Evolutionary conservation across 2,329 filamentous ascomycete genomes (phyloP), one percentile per base, ranked within the genome.

Genomic region (Emydomyces testavorans): DNA sequence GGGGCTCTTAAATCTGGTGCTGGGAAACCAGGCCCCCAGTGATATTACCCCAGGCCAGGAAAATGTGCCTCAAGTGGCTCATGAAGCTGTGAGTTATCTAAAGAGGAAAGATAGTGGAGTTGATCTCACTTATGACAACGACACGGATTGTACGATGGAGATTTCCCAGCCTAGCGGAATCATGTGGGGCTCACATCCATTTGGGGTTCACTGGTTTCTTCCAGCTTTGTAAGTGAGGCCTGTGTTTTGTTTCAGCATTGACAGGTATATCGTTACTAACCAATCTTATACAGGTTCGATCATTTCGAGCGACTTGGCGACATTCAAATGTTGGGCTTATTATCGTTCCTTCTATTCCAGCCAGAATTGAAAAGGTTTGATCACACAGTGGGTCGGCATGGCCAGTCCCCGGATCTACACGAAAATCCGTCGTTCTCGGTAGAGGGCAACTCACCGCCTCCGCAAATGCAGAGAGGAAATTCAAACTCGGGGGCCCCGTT

Each of bases 1-100:
- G 92, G 78, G 77, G 41, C 82, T 95, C 54, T 73, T 87, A 47
- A 82, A 79, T 15, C 71, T 95, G 50, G 72, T 96, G 4, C 69
- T 96, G 38, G 79, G 80, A 54, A 83, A 85, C 55, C 79, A 86
- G 37, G 80, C 89, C 23, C 1, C 69, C 90, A 2, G 75, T 83
- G 56, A 68, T 85, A 21, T 72, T 16, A 34, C n/a, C 20, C 16
- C 75, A 48, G 67, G 72, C 34, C 70, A 72, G 6, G 72, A 82
- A 50, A 80, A 78, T 2, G 74, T 84, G 40, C 66, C 87, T 23
- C 75, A 88, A 5, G 77, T 89, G 53, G 84, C 84, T 13, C 77
- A 75, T 53, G 74, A 82, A 51, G 73, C 75, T 23, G 67, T 79
- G 6, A 66, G 75, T 1, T 66, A 72, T 26, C 66, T 71, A 11